Conservation (phyloP, 169 alveolate genomes). For the Babesia gibsoni region DNA sequence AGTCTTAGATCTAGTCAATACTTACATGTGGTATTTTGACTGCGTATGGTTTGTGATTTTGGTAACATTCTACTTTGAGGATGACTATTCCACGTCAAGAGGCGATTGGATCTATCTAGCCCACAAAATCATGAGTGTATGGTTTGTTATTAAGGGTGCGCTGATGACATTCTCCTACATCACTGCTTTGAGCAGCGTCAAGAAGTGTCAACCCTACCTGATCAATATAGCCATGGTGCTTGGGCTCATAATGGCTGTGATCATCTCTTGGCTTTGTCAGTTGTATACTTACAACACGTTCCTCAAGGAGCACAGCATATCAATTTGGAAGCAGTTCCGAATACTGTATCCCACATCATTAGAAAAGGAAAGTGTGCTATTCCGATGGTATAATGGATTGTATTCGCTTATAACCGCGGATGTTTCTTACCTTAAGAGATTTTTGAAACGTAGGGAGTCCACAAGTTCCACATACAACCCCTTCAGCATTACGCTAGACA, state of each 20-base stretch:
- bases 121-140: neutral
- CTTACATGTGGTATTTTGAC: neutral
- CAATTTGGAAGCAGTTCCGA: constrained; percentile 13
- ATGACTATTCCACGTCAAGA: neutral
- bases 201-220: neutral
- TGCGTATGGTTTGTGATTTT: neutral
- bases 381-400: neutral
- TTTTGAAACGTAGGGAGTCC: neutral
- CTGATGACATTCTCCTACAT: neutral
- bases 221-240: neutral
- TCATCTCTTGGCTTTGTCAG: constrained; percentile 52
- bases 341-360: constrained; percentile 1
- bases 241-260: constrained; percentile 26
- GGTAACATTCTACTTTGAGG: neutral
- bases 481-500: neutral
- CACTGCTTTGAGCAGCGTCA: neutral
- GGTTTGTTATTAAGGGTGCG: constrained; percentile 2
- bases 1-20: neutral
- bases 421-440: neutral
- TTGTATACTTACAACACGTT: constrained; percentile 47
- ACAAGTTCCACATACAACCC: constrained; percentile 3
- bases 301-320: constrained; percentile 12
- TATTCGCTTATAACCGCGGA: neutral
- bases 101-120: neutral
- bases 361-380: neutral